Base-by-base conservation (phyloP, 495 filamentous ascomycete genomes). In the Darksidea phi region DNA sequence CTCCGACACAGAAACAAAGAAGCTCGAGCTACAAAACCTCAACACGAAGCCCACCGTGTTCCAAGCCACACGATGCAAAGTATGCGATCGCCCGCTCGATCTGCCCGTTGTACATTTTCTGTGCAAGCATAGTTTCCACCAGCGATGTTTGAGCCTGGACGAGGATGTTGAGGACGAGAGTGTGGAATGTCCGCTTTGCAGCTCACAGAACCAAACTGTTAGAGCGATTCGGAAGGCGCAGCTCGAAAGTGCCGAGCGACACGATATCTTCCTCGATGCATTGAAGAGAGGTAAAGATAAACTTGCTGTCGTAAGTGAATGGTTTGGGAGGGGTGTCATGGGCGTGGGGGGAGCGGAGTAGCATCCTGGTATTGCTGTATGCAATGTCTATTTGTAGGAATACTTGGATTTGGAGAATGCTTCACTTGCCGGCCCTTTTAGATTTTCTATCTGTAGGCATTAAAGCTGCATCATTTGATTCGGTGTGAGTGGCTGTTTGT, bases 301-400 rank as follows among this genome's bases (percentile, higher is more conserved):
- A 64, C 97, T 97, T 71, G 89, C 83, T 45, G 90, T 90, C 17
- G 81, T 97, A 3, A 88, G 88, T 64, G 92, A 97, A 68, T 98
- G 94, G 78, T 97, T 97, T 76, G 93, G 92, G 4, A 77, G 90
- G 64, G 95, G 94, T 0, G 90, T 97, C 15, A 95, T 98, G 91
- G 72, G 71, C 13, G 71, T 72, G 7, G 66, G 59, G 7, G 47
- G n/a, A 5, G 48, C 36, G 26, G 69, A 69, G 51, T 64, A 63
- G 52, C 41, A n/a, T n/a, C n/a, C n/a, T n/a, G n/a, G n/a, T n/a
- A n/a, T n/a, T n/a, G n/a, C n/a, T n/a, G n/a, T n/a, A n/a, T n/a
- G n/a, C n/a, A n/a, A n/a, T n/a, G n/a, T n/a, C n/a, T n/a, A n/a
- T n/a, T n/a, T n/a, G n/a, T n/a, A n/a, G n/a, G n/a, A n/a, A n/a